phyloP scores from a whole-genome alignment of 2,329 filamentous ascomycete genomes.

The Fusarium sp. region DNA sequence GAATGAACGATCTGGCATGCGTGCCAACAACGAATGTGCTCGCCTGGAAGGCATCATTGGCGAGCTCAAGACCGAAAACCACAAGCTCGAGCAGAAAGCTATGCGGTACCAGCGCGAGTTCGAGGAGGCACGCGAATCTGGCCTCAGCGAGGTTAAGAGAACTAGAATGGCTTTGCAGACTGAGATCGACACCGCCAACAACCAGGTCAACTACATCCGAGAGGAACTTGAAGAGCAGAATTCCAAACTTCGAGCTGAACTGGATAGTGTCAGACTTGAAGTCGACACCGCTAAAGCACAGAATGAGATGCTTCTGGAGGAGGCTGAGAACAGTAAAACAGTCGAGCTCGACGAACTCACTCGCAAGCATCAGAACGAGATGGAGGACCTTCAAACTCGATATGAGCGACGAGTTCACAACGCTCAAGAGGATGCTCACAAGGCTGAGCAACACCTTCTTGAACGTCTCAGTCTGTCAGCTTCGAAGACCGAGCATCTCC shows the following conservation, averaged over 20 bases:
- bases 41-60: constrained; percentile 65
- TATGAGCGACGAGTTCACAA: constrained; percentile 80
- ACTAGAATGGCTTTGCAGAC: constrained; percentile 81
- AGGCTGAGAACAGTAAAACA: constrained; percentile 76
- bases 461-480: constrained; percentile 85
- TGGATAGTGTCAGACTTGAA: constrained; percentile 82
- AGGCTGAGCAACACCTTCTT: constrained; percentile 80
- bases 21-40: constrained; percentile 71
- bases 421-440: constrained; percentile 82
- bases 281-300: constrained; percentile 83
- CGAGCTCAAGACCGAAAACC: constrained; percentile 74
- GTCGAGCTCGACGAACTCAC: constrained; percentile 62
- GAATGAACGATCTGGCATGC: constrained; percentile 73
- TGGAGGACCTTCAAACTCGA: constrained; percentile 80
- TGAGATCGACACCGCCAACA: constrained; percentile 85
- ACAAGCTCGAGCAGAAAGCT: constrained; percentile 75
- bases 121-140: constrained; percentile 83
- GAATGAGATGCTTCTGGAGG: constrained; percentile 86
- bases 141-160: constrained; percentile 81
- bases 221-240: constrained; percentile 86
- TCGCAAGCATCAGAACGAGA: constrained; percentile 72
- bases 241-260: constrained; percentile 74
- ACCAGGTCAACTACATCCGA: constrained; percentile 85
- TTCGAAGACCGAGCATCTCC: constrained; percentile 84
- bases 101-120: constrained; percentile 83